Conservation (phyloP, 2,329 filamentous ascomycete genomes). For the Fusarium brevicatenulatum region DNA sequence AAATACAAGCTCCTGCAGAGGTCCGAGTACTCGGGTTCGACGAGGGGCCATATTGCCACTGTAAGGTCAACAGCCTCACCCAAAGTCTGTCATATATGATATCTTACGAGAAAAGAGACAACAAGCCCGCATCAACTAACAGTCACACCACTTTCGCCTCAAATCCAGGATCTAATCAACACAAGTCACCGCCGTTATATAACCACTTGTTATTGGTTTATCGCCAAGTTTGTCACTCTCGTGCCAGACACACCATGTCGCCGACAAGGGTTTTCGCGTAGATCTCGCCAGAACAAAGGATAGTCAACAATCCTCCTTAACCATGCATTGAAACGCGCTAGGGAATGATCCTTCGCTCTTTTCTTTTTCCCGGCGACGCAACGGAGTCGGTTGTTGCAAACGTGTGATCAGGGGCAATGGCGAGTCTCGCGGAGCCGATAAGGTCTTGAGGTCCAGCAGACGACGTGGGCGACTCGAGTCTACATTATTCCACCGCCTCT, state of each 20-base stretch:
- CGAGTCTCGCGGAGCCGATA: not conserved
- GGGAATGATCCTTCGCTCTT: not conserved
- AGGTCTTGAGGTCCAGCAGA: not conserved
- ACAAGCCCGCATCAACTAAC: not conserved
- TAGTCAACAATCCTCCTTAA: not conserved
- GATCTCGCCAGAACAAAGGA: not conserved
- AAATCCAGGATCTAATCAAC: no score
- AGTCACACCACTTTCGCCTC: not conserved
- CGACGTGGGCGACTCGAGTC: rapidly evolving
- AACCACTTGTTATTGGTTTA: no score
- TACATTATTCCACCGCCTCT: not conserved
- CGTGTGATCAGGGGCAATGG: not conserved
- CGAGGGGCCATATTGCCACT: not conserved
- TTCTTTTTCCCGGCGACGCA: not conserved
- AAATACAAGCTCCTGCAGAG: no score
- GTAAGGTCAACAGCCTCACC: not conserved
- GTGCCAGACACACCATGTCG: not conserved
- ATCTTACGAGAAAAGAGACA: not conserved
- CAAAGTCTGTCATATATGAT: not conserved
- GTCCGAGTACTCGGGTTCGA: not conserved
- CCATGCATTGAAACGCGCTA: not conserved
- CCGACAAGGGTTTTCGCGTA: not conserved
- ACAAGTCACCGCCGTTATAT: no score
- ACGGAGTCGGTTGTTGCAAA: not conserved
- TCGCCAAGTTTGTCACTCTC: not conserved